These are phyloP conservation scores for Volvariella surrecta DNA, from an alignment of 1,284 basidiomycete species.

Conservation along the genomic window DNA sequence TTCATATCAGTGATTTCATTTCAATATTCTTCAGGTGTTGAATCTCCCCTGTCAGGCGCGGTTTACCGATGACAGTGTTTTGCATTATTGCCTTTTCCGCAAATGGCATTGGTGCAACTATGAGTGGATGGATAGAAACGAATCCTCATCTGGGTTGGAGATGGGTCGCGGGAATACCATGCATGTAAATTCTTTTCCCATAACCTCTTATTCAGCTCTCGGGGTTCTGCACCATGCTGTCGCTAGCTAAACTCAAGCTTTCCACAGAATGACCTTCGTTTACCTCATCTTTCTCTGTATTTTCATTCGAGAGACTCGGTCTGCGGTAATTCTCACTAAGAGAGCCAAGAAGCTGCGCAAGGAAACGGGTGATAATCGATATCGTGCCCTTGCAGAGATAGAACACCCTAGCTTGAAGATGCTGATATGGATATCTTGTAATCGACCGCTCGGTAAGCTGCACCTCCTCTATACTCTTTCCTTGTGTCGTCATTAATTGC, in stretches of 20 bases:
- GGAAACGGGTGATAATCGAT: constrained; percentile 23
- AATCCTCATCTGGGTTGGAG: constrained; percentile 54
- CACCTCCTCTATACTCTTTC: background rate
- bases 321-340: constrained; percentile 37
- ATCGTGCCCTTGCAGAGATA: constrained; percentile 25
- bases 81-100: constrained; percentile 45
- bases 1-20: constrained; percentile 3
- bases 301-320: constrained; percentile 50
- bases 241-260: background rate
- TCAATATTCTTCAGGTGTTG: background rate
- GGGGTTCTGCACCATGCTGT: background rate
- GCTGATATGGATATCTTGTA: background rate
- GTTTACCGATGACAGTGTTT: constrained; percentile 63
- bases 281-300: constrained; percentile 4
- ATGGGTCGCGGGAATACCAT: constrained; percentile 74
- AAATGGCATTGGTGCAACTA: constrained; percentile 54
- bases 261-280: background rate
- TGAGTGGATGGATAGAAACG: constrained; percentile 59
- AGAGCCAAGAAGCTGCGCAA: constrained; percentile 26
- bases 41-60: constrained; percentile 33
- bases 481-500: constrained; percentile 1
- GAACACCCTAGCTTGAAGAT: constrained; percentile 10
- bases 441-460: background rate
- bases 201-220: background rate
- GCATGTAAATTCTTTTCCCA: constrained; percentile 32